These are phyloP conservation scores for Pseudozyma tsukubaensis DNA, from an alignment of 1,284 basidiomycete genomes.

Conservation along the genomic window DNA sequence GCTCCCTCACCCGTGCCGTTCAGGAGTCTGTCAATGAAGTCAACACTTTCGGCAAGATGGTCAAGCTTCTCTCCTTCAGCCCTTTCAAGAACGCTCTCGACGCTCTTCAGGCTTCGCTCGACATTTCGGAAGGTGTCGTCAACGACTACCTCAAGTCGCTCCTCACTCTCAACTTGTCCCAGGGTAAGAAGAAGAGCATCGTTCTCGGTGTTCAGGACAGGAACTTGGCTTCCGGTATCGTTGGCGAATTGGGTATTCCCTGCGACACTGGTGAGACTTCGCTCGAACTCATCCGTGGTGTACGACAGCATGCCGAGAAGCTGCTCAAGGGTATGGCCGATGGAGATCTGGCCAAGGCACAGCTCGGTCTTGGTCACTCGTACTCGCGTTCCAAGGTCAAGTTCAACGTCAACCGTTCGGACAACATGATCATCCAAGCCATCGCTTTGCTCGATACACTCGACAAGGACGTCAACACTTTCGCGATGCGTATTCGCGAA, in stretches of 20 bases:
- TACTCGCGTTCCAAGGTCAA: conserved; percentile 94
- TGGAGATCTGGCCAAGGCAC: conserved; percentile 87
- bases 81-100: conserved; percentile 96
- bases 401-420: conserved; percentile 98
- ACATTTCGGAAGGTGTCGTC: conserved; percentile 92
- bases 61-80: conserved; percentile 87
- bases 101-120: conserved; percentile 95
- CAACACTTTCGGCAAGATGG: conserved; percentile 93
- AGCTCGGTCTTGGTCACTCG: conserved; percentile 93
- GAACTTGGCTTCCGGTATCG: conserved; percentile 83
- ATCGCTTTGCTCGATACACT: conserved; percentile 98
- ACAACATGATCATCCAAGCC: conserved; percentile 99
- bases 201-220: conserved; percentile 86
- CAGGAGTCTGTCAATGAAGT: conserved; percentile 80
- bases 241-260: conserved; percentile 79
- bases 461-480: conserved; percentile 99
- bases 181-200: conserved; percentile 81
- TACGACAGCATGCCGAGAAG: conserved; percentile 91
- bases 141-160: conserved; percentile 88
- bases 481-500: conserved; percentile 96
- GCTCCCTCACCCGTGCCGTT: conserved; percentile 81
- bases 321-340: conserved; percentile 86
- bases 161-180: conserved; percentile 86
- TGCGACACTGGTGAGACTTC: conserved; percentile 90
- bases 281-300: conserved; percentile 90